Evolutionary conservation across 2,329 filamentous ascomycete genomes (phyloP).

Genomic region (Penicillium sp.): DNA sequence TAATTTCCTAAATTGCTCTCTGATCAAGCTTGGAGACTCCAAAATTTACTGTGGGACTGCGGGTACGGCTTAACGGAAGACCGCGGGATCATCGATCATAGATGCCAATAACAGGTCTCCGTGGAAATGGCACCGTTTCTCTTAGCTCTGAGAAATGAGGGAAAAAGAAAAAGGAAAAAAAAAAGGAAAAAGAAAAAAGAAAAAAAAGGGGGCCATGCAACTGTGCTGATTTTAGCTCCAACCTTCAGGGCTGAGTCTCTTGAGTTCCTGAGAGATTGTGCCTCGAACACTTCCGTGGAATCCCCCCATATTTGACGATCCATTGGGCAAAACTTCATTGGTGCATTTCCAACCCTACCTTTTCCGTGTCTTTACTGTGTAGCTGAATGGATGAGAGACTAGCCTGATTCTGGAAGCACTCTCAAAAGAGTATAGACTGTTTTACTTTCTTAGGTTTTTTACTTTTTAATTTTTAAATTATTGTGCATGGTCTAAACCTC

Average conservation of each 20-base stretch:
- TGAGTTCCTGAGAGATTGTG: neutral
- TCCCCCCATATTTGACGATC: neutral
- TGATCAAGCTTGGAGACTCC: neutral
- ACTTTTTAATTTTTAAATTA: neutral
- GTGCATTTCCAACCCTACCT: neutral
- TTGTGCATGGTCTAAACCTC: constrained; percentile 3
- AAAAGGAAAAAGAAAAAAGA: neutral
- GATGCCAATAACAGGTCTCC: constrained; percentile 2
- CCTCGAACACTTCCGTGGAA: neutral
- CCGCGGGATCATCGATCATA: constrained; percentile 24
- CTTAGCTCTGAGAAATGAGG: constrained; percentile 1
- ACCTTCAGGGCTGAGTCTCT: constrained; percentile 20
- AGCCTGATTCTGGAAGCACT: constrained; percentile 21
- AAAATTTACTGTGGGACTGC: constrained; percentile 16
- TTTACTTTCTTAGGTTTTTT: neutral
- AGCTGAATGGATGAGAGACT: constrained; percentile 8
- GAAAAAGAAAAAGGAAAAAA: neutral
- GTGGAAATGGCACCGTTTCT: constrained; percentile 12
- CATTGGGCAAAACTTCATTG: neutral
- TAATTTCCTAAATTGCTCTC: too few relatives aligned
- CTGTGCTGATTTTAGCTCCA: constrained; percentile 19
- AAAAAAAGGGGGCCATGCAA: constrained; percentile 10
- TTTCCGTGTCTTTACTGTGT: neutral
- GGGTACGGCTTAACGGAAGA: constrained; percentile 22
- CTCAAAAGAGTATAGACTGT: constrained; percentile 4